Conservation (phyloP, 208 protist genomes). For the Phytomonas sp. region DNA sequence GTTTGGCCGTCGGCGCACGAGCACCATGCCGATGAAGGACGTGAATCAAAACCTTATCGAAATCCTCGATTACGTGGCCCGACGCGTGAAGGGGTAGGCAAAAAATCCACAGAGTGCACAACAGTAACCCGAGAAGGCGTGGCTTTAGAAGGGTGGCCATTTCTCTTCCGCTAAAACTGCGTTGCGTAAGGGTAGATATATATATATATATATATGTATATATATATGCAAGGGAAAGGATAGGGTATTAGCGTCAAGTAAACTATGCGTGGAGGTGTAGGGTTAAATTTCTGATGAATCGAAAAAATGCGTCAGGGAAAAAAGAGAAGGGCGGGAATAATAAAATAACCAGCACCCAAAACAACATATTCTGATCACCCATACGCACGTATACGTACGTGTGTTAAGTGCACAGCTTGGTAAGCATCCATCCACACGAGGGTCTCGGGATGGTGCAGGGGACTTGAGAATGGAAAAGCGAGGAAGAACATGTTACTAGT, state of each 20-base stretch:
- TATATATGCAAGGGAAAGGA: background rate
- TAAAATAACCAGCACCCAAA: background rate
- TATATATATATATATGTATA: background rate
- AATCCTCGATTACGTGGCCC: background rate
- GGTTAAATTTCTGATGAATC: background rate
- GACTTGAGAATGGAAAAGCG: background rate
- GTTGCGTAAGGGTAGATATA: background rate
- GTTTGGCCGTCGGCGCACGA: constrained; percentile 18
- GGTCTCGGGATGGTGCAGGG: background rate
- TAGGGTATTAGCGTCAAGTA: background rate
- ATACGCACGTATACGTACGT: background rate
- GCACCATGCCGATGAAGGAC: constrained; percentile 54
- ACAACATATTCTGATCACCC: background rate
- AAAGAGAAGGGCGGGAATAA: background rate
- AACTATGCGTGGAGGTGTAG: constrained; percentile 1
- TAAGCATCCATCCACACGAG: background rate
- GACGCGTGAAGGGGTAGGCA: background rate
- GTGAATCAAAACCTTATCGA: background rate
- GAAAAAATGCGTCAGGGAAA: background rate
- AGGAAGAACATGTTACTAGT: background rate
- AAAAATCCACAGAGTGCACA: background rate
- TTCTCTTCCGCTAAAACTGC: background rate
- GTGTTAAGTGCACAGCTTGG: background rate
- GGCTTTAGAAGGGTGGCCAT: background rate
- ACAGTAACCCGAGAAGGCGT: background rate